These are phyloP conservation scores for Mycosphaerella sp. DNA, from an alignment of 2,329 filamentous ascomycete species.

Conservation along the genomic window DNA sequence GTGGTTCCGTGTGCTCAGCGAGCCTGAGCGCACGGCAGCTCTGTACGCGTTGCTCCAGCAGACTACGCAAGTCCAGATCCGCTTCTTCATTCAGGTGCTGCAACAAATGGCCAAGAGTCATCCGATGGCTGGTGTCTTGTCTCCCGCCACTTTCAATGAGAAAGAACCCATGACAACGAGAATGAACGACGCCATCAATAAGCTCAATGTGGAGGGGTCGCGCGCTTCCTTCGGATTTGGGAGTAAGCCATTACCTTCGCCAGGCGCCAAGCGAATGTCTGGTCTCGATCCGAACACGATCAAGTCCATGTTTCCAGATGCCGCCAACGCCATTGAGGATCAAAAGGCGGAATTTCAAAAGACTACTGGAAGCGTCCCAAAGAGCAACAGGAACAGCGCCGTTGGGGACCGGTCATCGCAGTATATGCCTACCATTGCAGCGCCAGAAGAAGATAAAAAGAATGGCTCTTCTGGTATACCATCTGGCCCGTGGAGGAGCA, in stretches of 20 bases:
- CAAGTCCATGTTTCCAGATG: conserved; percentile 98
- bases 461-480: conserved; percentile 59
- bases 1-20: conserved; percentile 96
- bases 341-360: conserved; percentile 98
- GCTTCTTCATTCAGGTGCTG: conserved; percentile 97
- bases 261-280: conserved; percentile 82
- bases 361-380: conserved; percentile 81
- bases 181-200: conserved; percentile 92
- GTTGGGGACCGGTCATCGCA: conserved; percentile 67
- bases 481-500: conserved; percentile 70
- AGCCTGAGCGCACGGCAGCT: conserved; percentile 91
- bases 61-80: conserved; percentile 96
- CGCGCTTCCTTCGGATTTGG: conserved; percentile 70
- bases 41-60: conserved; percentile 94
- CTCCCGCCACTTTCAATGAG: conserved; percentile 85
- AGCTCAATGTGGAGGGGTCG: conserved; percentile 79
- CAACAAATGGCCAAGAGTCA: conserved; percentile 99
- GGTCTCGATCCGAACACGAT: conserved; percentile 90
- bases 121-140: conserved; percentile 91
- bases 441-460: conserved; percentile 57
- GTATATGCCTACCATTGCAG: conserved; percentile 66
- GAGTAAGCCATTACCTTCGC: conserved; percentile 65
- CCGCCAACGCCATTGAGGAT: conserved; percentile 94
- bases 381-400: conserved; percentile 88
- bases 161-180: conserved; percentile 98